These are phyloP conservation scores for Wallacemonas sp. DNA, from an alignment of 208 protist species.

Conservation along the genomic window DNA sequence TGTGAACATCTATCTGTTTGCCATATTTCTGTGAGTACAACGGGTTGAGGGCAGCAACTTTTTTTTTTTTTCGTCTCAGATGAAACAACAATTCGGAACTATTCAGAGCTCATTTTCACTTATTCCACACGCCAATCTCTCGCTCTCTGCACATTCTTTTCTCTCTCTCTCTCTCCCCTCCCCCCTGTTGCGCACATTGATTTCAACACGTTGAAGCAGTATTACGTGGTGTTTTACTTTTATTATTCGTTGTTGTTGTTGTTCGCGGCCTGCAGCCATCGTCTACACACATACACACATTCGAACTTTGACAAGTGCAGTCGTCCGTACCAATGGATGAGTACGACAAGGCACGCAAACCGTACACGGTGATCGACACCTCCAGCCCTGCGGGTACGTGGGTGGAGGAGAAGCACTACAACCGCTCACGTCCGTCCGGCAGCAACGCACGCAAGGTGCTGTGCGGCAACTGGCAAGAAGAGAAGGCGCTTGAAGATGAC, in stretches of 20 bases:
- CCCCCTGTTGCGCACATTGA: not conserved
- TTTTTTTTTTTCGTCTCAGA: too few relatives aligned
- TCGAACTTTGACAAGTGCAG: too few relatives aligned
- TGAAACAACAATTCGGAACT: too few relatives aligned
- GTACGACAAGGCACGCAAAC: slow-evolving; percentile 46
- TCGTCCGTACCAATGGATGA: slow-evolving; percentile 28
- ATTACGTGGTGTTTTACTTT: too few relatives aligned
- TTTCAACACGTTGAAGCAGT: too few relatives aligned
- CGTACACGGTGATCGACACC: slow-evolving; percentile 88
- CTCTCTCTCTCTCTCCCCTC: not conserved
- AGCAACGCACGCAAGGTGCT: slow-evolving; percentile 61
- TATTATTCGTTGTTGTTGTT: slow-evolving; percentile 9
- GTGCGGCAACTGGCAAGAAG: slow-evolving; percentile 89
- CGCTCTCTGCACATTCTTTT: too few relatives aligned
- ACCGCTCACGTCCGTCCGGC: slow-evolving; percentile 55
- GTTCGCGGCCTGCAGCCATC: slow-evolving; percentile 2
- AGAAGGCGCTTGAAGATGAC: slow-evolving; percentile 75
- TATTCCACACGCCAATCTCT: too few relatives aligned
- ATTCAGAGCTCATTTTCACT: too few relatives aligned
- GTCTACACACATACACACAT: not conserved
- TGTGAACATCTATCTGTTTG: too few relatives aligned
- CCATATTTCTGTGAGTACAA: too few relatives aligned
- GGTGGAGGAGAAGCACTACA: slow-evolving; percentile 91
- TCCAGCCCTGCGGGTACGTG: slow-evolving; percentile 80
- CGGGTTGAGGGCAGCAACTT: too few relatives aligned